Evolutionary conservation across 202 grass and related monocot genomes (phyloP).

Genomic region (Panicum virgatum): DNA sequence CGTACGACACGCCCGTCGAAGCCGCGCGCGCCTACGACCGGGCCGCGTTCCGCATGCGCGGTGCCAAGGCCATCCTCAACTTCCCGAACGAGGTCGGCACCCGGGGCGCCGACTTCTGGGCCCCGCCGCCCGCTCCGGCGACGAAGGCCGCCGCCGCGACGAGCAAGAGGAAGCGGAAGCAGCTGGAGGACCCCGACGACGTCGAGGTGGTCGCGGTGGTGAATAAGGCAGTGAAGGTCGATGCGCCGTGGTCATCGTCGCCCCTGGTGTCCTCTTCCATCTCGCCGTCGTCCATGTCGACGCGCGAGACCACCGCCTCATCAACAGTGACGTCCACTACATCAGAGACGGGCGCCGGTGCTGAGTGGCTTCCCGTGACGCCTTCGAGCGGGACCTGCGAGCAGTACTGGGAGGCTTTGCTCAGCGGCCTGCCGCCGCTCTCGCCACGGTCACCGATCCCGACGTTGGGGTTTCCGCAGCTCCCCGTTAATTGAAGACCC

Average conservation of each 20-base stretch:
- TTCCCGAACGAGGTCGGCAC: slow-evolving; percentile 78
- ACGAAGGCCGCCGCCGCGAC: not conserved
- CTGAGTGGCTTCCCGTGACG: slow-evolving; percentile 26
- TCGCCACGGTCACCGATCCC: slow-evolving; percentile 53
- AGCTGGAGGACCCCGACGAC: not conserved
- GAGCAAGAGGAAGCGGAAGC: slow-evolving; percentile 44
- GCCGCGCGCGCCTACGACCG: slow-evolving; percentile 83
- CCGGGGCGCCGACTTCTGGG: slow-evolving; percentile 25
- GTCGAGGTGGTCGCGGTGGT: slow-evolving; percentile 23
- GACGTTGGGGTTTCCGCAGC: slow-evolving; percentile 40
- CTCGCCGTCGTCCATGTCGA: slow-evolving; percentile 3
- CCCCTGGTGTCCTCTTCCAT: too few species aligned
- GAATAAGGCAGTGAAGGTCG: slow-evolving; percentile 36
- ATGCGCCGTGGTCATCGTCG: not conserved
- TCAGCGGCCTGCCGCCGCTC: slow-evolving; percentile 37
- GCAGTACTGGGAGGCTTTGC: slow-evolving; percentile 38
- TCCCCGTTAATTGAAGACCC: slow-evolving; percentile 29
- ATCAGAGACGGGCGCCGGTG: not conserved
- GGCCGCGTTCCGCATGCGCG: slow-evolving; percentile 79
- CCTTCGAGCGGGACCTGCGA: slow-evolving; percentile 44
- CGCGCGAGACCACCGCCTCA: slow-evolving; percentile 4
- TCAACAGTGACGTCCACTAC: slow-evolving; percentile 30
- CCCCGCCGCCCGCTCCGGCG: not conserved
- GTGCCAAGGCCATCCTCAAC: slow-evolving; percentile 87
- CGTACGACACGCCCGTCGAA: slow-evolving; percentile 72